Evolutionary conservation across 805 yeast species (phyloP).

Genomic region (Yamadazyma scolyti): DNA sequence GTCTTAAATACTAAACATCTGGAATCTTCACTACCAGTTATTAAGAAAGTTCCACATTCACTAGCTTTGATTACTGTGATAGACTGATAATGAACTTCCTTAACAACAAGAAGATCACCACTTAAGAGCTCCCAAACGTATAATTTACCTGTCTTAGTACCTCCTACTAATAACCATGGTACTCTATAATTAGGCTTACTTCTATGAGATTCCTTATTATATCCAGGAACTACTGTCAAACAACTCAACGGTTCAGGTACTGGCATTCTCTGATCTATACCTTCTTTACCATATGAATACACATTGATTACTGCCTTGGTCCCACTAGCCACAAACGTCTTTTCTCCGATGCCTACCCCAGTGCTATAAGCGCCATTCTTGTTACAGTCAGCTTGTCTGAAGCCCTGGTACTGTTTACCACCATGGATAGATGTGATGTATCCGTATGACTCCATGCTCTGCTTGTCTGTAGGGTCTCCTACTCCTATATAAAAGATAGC

Average conservation of each 20-base stretch:
- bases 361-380: conserved; percentile 45
- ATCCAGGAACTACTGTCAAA: conserved; percentile 46
- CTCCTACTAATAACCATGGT: conserved; percentile 71
- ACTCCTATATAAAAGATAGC: conserved; percentile 44
- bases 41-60: conserved; percentile 57
- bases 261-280: conserved; percentile 76
- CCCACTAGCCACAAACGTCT: conserved; percentile 61
- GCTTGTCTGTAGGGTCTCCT: conserved; percentile 42
- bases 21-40: conserved; percentile 80
- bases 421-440: conserved; percentile 42
- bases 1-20: conserved; percentile 73
- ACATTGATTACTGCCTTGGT: conserved; percentile 73
- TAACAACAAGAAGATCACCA: conserved; percentile 68
- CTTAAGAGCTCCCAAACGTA: conserved; percentile 83
- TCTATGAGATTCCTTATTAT: conserved; percentile 13
- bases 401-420: conserved; percentile 46
- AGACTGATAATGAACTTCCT: conserved; percentile 82
- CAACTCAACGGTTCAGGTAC: conserved; percentile 75
- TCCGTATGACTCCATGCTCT: conserved; percentile 41
- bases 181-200: conserved; percentile 38
- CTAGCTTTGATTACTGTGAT: conserved; percentile 59
- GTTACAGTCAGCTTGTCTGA: conserved; percentile 49
- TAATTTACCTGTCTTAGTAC: conserved; percentile 70
- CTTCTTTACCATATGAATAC: conserved; percentile 66
- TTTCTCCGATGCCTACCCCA: conserved; percentile 45